Conservation (phyloP, 345 rosid genomes). For the Fremontodendron californicum region DNA sequence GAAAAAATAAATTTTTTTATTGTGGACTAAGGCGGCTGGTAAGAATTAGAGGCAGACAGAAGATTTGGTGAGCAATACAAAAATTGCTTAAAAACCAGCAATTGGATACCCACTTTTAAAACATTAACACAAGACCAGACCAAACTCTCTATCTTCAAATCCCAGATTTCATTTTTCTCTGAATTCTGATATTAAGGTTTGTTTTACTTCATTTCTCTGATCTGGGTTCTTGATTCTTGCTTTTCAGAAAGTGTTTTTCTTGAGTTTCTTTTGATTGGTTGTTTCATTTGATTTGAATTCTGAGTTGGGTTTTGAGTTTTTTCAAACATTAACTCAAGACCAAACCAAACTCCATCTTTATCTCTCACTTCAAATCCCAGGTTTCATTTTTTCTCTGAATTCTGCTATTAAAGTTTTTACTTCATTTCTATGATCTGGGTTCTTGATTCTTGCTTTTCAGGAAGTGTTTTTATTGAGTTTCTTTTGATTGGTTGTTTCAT, state of each 20-base stretch:
- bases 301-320: too few relatives aligned
- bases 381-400: neutral
- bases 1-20: neutral
- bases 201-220: neutral
- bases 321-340: neutral
- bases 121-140: neutral
- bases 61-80: neutral
- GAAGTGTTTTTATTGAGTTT: neutral
- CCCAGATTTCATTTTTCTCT: neutral
- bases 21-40: constrained; percentile 6
- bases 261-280: too few relatives aligned
- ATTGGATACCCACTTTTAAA: neutral
- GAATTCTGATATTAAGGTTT: neutral
- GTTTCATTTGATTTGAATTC: too few relatives aligned
- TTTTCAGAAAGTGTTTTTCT: neutral
- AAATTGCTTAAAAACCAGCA: neutral
- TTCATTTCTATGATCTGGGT: neutral
- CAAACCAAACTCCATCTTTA: neutral
- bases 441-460: neutral
- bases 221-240: neutral
- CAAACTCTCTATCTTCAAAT: neutral
- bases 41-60: neutral
- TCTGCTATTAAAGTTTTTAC: neutral
- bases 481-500: neutral
- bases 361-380: neutral